These are phyloP conservation scores for Rhizoclosmatium hyalinum DNA, from an alignment of 371 early-diverging fungal species.

Conservation along the genomic window DNA sequence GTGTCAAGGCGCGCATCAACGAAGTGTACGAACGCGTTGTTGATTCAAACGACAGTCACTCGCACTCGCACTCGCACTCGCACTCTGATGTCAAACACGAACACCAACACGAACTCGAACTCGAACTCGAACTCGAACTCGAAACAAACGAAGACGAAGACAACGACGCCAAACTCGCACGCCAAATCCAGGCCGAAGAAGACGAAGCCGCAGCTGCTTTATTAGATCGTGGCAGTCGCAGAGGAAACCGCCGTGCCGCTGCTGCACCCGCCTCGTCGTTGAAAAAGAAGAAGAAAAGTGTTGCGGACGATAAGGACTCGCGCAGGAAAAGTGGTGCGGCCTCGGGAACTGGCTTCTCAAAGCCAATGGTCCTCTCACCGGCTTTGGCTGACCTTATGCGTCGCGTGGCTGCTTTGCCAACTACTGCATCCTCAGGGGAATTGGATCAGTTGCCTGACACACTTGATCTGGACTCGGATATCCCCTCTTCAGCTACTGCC, in stretches of 20 bases:
- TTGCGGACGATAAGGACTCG: background rate
- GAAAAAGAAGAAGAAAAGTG: background rate
- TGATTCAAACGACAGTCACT: background rate
- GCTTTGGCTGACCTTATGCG: slow-evolving; percentile 31
- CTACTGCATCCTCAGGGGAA: background rate
- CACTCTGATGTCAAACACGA: background rate
- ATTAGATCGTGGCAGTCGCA: background rate
- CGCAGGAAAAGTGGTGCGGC: slow-evolving; percentile 1
- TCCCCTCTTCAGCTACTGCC: background rate
- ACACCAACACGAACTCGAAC: background rate
- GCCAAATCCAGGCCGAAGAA: background rate
- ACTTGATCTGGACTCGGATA: background rate
- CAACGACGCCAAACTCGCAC: background rate
- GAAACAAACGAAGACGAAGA: background rate
- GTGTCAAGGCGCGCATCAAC: background rate
- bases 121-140: background rate
- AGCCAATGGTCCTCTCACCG: slow-evolving; percentile 31
- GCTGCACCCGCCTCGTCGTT: background rate
- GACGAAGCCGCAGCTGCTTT: background rate
- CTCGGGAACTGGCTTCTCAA: slow-evolving; percentile 20
- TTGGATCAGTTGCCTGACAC: background rate
- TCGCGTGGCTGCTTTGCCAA: background rate
- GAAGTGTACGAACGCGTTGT: background rate
- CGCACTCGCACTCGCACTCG: background rate
- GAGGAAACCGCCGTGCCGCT: background rate